A percentile compares a stretch with the other conserved stretches of the same genome.
Conservation (phyloP, 2,329 filamentous ascomycete species). For the Volutella citrinella region DNA sequence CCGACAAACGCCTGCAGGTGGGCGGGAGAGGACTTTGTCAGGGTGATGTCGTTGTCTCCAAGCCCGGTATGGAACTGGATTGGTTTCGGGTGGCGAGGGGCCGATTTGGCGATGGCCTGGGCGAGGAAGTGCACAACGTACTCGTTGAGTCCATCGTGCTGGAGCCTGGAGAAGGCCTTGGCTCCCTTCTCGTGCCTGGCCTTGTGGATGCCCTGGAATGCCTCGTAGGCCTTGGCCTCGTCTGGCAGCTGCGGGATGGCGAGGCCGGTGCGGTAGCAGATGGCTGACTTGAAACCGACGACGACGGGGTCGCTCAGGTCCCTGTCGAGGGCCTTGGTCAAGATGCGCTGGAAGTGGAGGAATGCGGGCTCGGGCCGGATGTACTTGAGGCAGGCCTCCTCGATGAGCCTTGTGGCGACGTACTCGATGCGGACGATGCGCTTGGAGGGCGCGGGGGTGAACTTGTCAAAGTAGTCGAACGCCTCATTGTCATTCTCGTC, state of each 20-base stretch:
- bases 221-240: slow-evolving; percentile 37
- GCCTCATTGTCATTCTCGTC: slow-evolving; percentile 52
- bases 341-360: slow-evolving; percentile 31
- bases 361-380: slow-evolving; percentile 25
- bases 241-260: slow-evolving; percentile 48
- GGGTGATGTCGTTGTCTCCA: slow-evolving; percentile 73
- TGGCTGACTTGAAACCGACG: slow-evolving; percentile 77
- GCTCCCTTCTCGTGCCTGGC: slow-evolving; percentile 9
- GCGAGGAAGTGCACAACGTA: slow-evolving; percentile 65
- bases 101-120: slow-evolving; percentile 49
- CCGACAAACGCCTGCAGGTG: slow-evolving; percentile 73
- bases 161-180: slow-evolving; percentile 48
- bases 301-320: slow-evolving; percentile 64
- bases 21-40: slow-evolving; percentile 69
- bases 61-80: slow-evolving; percentile 83
- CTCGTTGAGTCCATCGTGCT: slow-evolving; percentile 65
- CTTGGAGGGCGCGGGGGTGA: slow-evolving; percentile 62
- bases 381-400: slow-evolving; percentile 37
- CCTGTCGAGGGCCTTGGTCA: slow-evolving; percentile 46
- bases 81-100: slow-evolving; percentile 57
- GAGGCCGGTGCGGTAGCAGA: slow-evolving; percentile 78
- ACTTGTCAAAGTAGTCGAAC: slow-evolving; percentile 64
- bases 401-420: slow-evolving; percentile 61
- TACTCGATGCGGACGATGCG: slow-evolving; percentile 77
- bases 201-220: slow-evolving; percentile 36